Evolutionary conservation across 257 asterid species (phyloP).

Genomic region (Ilex asprella): DNA sequence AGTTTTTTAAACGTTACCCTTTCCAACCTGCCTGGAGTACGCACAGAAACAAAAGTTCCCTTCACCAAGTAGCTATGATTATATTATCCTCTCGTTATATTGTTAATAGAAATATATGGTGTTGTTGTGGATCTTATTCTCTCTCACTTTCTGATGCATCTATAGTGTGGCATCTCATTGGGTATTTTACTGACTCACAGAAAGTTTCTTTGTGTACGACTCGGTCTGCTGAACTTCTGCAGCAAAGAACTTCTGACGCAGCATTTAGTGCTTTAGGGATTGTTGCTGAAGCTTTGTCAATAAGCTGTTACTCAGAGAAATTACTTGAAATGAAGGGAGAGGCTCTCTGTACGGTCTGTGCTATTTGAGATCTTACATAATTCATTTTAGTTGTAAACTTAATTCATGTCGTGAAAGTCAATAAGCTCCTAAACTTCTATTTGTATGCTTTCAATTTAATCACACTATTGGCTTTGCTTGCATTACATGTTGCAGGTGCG

Average conservation of each 20-base stretch:
- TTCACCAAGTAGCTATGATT: no score
- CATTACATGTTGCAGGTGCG: conserved; percentile 37
- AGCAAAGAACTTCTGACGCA: conserved; percentile 51
- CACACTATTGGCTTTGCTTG: conserved; percentile 8
- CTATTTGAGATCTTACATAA: conserved; percentile 13
- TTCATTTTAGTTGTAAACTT: not conserved
- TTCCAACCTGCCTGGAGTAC: no score
- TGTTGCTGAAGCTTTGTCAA: conserved; percentile 54
- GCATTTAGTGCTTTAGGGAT: conserved; percentile 47
- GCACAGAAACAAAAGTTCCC: no score
- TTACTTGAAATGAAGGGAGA: conserved; percentile 84
- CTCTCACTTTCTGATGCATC: not conserved
- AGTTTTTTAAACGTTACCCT: no score
- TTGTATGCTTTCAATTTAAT: not conserved
- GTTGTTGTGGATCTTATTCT: not conserved
- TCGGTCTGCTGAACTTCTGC: conserved; percentile 49
- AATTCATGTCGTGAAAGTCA: not conserved
- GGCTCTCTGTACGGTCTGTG: conserved; percentile 66
- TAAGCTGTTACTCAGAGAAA: conserved; percentile 72
- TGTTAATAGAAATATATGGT: no score
- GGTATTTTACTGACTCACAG: conserved; percentile 33
- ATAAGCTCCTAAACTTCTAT: not conserved
- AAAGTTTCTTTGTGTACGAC: conserved; percentile 48
- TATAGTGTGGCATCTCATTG: conserved; percentile 11
- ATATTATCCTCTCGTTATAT: no score